These are phyloP conservation scores for Pseudopithomyces maydicus DNA, from an alignment of 2,329 filamentous ascomycete species.

Conservation along the genomic window DNA sequence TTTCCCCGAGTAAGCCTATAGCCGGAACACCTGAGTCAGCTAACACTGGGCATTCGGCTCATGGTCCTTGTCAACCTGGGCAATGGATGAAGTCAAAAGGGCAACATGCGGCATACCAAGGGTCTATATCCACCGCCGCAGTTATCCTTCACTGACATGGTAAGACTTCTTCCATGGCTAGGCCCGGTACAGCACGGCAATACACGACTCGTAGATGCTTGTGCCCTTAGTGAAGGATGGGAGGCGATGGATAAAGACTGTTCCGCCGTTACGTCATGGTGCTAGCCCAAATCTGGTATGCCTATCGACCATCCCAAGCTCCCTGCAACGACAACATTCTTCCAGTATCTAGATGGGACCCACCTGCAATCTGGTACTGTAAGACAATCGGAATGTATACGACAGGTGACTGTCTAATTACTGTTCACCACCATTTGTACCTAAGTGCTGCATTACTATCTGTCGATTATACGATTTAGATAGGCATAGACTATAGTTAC, in stretches of 20 bases:
- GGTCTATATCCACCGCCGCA: neutral
- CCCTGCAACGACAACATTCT: neutral
- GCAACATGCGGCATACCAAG: neutral
- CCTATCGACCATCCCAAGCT: neutral
- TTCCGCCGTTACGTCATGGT: slow-evolving; percentile 9
- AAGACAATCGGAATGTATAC: neutral
- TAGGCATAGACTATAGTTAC: neutral
- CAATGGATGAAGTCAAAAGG: neutral
- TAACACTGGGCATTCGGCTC: neutral
- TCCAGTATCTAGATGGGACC: slow-evolving; percentile 5
- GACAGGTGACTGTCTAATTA: neutral
- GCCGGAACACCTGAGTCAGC: too few relatives aligned
- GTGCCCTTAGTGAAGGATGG: neutral
- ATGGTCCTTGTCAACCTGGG: neutral
- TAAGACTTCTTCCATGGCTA: slow-evolving; percentile 1
- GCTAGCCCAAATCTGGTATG: neutral
- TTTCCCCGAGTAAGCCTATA: too few relatives aligned
- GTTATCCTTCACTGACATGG: neutral
- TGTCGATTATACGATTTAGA: neutral
- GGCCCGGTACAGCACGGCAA: neutral
- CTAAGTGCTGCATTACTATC: neutral
- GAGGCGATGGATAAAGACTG: slow-evolving; percentile 5
- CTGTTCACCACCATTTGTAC: neutral
- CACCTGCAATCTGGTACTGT: neutral
- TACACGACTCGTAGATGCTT: neutral